phyloP scores from a whole-genome alignment of 805 yeast genomes.

The Metschnikowia matae region DNA sequence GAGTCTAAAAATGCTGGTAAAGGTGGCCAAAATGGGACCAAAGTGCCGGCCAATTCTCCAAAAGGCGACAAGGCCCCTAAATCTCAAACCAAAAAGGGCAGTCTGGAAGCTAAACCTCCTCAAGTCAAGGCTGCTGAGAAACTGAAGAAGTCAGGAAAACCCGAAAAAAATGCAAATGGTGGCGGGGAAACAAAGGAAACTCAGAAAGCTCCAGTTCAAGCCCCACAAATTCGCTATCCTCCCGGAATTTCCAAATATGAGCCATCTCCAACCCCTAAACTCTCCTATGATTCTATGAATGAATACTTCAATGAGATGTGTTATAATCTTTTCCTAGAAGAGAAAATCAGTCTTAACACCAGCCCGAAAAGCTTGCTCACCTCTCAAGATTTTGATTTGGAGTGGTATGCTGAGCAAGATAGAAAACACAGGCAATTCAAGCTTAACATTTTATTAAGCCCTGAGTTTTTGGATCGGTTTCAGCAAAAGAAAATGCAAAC shows the following conservation, averaged over 20 bases:
- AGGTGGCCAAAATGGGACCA: background rate
- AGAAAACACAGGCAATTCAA: constrained; percentile 39
- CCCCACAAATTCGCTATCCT: constrained; percentile 16
- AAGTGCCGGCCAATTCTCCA: background rate
- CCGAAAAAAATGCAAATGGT: background rate
- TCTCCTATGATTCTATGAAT: constrained; percentile 46
- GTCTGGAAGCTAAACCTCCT: background rate
- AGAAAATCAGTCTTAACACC: constrained; percentile 37
- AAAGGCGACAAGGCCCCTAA: background rate
- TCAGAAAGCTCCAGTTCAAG: constrained; percentile 1
- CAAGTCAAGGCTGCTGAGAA: background rate
- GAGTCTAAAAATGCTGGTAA: background rate
- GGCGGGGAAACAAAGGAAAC: background rate
- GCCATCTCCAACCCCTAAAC: constrained; percentile 38
- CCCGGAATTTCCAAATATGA: constrained; percentile 27
- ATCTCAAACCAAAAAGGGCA: background rate
- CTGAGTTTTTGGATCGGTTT: constrained; percentile 46
- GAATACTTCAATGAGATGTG: constrained; percentile 58
- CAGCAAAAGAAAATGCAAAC: constrained; percentile 48
- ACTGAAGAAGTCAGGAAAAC: background rate
- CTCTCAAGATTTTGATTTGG: constrained; percentile 43
- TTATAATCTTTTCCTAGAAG: constrained; percentile 60
- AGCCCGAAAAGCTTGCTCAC: constrained; percentile 36
- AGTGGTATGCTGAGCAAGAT: constrained; percentile 48
- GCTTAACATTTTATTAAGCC: constrained; percentile 40